A percentile compares a stretch with the other conserved stretches of the same genome.
phyloP scores from a whole-genome alignment of 2,329 filamentous ascomycete genomes.

The Chaetothyriales sp. region DNA sequence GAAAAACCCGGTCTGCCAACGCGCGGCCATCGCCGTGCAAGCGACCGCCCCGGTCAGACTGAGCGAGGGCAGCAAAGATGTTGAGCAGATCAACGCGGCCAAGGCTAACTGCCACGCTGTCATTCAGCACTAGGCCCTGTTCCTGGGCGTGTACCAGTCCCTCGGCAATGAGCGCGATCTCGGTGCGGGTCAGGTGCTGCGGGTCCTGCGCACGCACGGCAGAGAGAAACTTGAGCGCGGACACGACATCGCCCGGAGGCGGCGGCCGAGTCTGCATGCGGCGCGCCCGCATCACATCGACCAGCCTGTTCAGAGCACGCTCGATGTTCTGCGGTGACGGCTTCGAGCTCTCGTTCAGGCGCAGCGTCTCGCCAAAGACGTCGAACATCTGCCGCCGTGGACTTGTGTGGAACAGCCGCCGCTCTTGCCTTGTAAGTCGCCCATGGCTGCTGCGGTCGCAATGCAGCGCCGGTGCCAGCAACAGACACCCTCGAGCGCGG shows the following conservation, averaged over 20 bases:
- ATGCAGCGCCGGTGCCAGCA: not conserved
- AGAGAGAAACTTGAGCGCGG: slow-evolving; percentile 53
- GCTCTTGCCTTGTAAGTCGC: not conserved
- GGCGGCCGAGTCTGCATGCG: slow-evolving; percentile 52
- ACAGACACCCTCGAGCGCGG: slow-evolving; percentile 5
- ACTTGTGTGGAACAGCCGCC: not conserved
- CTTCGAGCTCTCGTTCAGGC: slow-evolving; percentile 9
- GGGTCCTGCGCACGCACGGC: slow-evolving; percentile 34
- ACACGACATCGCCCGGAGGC: slow-evolving; percentile 43
- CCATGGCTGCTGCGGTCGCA: not conserved
- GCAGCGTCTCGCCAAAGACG: slow-evolving; percentile 3
- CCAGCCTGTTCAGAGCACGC: slow-evolving; percentile 29
- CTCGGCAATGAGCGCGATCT: slow-evolving; percentile 45
- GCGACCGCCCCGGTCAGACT: slow-evolving; percentile 10
- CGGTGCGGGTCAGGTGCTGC: slow-evolving; percentile 45
- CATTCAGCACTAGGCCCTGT: slow-evolving; percentile 16
- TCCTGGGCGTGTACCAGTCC: slow-evolving; percentile 47
- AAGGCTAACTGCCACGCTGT: slow-evolving; percentile 24
- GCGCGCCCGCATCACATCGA: slow-evolving; percentile 49
- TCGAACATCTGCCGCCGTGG: slow-evolving; percentile 13
- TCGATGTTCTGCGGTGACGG: slow-evolving; percentile 12
- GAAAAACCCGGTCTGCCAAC: slow-evolving; percentile 11
- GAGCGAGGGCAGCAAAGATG: slow-evolving; percentile 25
- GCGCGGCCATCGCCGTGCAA: slow-evolving; percentile 12
- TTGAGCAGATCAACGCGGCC: slow-evolving; percentile 26